Conservation (phyloP, 805 yeast genomes). For the Hanseniaspora nectarophila region DNA sequence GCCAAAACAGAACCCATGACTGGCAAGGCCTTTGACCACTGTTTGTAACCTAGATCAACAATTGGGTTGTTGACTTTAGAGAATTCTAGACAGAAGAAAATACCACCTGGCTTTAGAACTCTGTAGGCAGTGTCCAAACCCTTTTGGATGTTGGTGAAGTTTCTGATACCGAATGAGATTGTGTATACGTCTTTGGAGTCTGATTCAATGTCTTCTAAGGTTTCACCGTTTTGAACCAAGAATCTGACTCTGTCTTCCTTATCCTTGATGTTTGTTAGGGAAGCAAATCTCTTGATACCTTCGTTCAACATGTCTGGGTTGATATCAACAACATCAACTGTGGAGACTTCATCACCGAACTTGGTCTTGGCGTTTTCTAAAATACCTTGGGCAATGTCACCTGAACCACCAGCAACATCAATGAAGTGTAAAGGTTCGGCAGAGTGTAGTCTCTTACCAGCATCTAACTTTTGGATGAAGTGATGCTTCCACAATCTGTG, state of each 20-base stretch:
- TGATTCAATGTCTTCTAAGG: conserved; percentile 68
- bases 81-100: conserved; percentile 91
- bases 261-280: conserved; percentile 47
- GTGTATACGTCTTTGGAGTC: conserved; percentile 91
- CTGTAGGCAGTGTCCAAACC: conserved; percentile 93
- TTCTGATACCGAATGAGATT: conserved; percentile 93
- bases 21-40: conserved; percentile 80
- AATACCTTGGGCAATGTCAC: conserved; percentile 93
- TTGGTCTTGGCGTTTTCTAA: conserved; percentile 76
- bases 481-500: conserved; percentile 93
- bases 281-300: conserved; percentile 58
- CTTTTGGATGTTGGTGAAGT: conserved; percentile 87
- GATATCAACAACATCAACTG: conserved; percentile 88
- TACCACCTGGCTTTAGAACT: conserved; percentile 93
- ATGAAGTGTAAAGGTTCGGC: conserved; percentile 71
- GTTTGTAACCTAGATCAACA: conserved; percentile 65
- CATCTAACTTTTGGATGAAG: conserved; percentile 75
- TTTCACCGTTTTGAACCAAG: conserved; percentile 86
- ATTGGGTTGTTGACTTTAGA: conserved; percentile 76
- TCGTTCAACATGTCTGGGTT: conserved; percentile 92
- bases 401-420: conserved; percentile 98
- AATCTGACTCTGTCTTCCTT: conserved; percentile 53
- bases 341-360: conserved; percentile 60
- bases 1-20: conserved; percentile 93
- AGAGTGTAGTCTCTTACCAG: conserved; percentile 79